Percentiles rank a stretch among this genome's conserved stretches.
These are phyloP conservation scores for Prunus fruticosa DNA, from an alignment of 306 rosid species.

Conservation along the genomic window DNA sequence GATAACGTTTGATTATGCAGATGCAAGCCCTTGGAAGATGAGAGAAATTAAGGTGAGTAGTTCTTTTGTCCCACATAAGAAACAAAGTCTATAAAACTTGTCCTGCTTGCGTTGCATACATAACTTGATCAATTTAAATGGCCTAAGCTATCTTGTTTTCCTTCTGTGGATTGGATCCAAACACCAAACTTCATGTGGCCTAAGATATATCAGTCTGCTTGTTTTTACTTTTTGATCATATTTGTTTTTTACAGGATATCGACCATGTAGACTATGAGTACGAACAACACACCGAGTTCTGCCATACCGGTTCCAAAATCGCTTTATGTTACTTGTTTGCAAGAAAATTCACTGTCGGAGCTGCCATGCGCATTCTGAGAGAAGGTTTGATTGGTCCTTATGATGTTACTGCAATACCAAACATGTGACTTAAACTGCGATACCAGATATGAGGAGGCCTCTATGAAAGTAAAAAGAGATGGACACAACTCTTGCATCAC, in stretches of 20 bases:
- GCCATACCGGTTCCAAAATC: slow-evolving; percentile 1
- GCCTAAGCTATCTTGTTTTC: too few relatives aligned
- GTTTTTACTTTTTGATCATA: too few relatives aligned
- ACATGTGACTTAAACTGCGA: neutral
- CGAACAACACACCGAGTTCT: slow-evolving; percentile 19
- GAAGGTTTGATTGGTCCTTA: slow-evolving; percentile 13
- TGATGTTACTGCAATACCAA: neutral
- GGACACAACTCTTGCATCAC: neutral
- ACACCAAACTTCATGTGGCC: neutral
- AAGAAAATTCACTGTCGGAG: slow-evolving; percentile 28
- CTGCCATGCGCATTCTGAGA: slow-evolving; percentile 18
- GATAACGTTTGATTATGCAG: slow-evolving; percentile 18
- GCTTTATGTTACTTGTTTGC: slow-evolving; percentile 33
- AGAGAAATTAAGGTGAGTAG: slow-evolving; percentile 28
- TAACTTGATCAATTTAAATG: too few relatives aligned
- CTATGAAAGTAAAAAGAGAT: neutral
- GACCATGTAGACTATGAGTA: slow-evolving; percentile 19
- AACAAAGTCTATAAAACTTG: neutral
- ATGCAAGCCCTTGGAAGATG: slow-evolving; percentile 17
- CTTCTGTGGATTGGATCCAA: neutral
- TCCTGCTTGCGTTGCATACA: too few relatives aligned
- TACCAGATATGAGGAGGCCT: neutral
- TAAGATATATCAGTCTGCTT: too few relatives aligned
- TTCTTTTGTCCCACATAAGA: neutral
- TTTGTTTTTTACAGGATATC: slow-evolving; percentile 23